Evolutionary conservation across 345 rosid species (phyloP), one percentile per base, ranked within the genome.

Genomic region (Syzygium grande): DNA sequence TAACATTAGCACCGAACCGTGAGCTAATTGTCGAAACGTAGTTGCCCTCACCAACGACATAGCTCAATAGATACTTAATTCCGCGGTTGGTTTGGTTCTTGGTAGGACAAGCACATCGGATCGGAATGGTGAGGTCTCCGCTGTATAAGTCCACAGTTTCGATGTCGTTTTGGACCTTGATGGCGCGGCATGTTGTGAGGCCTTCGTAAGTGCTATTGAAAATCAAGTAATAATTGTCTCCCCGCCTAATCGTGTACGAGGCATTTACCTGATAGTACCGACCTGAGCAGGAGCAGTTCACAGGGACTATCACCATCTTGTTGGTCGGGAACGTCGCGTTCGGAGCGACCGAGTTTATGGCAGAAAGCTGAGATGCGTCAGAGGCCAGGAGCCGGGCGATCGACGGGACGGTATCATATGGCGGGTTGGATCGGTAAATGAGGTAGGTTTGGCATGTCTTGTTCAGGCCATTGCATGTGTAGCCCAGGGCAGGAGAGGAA

Each of bases 41-140:
- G 49, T 96, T 92, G 29, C 91, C 93, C 79, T 53, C 38, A 38
- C 86, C 91, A 7, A 92, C 88, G 10, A 87, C 56, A 83, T 93
- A 96, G 91, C 92, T 96, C 85, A 93, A 61, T 2, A 95, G 90
- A 87, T 91, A 94, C 9, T 88, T 89, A 8, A 92, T 85, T 4
- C 94, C 90, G 27, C 22, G 86, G 61, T 65, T 54, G 7, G 89
- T 89, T 55, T 95, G 96, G 84, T 92, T 93, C 86, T 87, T 92
- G 23, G 94, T 93, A 38, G 95, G 97, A 93, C 97, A 96, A 87
- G 95, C 97, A 85, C 95, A 94, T 88, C 95, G 90, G 46, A 93
- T 55, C 1, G 95, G 84, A 52, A 86, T 52, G 27, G 84, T 73
- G 63, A 73, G 38, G 79, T 79, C 63, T 51, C 93, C 92, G 52